Base-by-base conservation (phyloP, 305 asterid genomes). In the Fraxinus paxiana region DNA sequence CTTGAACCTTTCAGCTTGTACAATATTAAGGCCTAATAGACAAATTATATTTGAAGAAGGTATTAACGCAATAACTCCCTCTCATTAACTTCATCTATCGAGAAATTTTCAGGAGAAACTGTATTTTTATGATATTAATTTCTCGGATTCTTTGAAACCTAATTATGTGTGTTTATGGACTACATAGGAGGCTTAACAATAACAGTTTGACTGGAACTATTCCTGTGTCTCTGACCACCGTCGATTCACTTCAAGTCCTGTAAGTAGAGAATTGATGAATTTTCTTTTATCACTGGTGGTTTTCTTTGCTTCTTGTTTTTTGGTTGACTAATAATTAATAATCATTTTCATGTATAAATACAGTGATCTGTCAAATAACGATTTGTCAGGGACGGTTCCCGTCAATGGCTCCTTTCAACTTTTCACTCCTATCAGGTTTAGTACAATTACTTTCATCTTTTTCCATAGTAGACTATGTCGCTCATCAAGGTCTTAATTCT, bases 351-450 rank as follows among this genome's bases (percentile, higher is more conserved):
- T 82, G 80, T 43, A 63, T 75, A 86, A 77, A 78, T 88, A 87
- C 92, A 95, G 99, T 35, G 99, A 95, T 91, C 93, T 93, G 82
- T 93, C 99, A 75, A 93, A 83, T 84, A 95, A 95, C 85, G 33
- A 34, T 0, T 88, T 95, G 73, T 82, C 86, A 0, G 99, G 99
- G 46, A 79, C 18, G 80, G 89, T 89, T 83, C 99, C 99, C 33
- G 88, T 87, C 72, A 92, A 90, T 78, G 99, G 99, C 69, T 95
- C 98, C 87, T 95, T 95, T 88, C 88, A 88, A 83, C 92, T 92
- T 74, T 93, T 95, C 82, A 95, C 97, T 77, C 96, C 99, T 77
- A 91, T 91, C 89, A 92, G 99, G 99, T 95, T 85, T 87, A 79
- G 79, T 82, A 70, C 73, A 77, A 28, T 73, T 80, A 73, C 83